Evolutionary conservation across 768 basidiomycete genomes (phyloP).

Genomic region (Termitomyces sp.): DNA sequence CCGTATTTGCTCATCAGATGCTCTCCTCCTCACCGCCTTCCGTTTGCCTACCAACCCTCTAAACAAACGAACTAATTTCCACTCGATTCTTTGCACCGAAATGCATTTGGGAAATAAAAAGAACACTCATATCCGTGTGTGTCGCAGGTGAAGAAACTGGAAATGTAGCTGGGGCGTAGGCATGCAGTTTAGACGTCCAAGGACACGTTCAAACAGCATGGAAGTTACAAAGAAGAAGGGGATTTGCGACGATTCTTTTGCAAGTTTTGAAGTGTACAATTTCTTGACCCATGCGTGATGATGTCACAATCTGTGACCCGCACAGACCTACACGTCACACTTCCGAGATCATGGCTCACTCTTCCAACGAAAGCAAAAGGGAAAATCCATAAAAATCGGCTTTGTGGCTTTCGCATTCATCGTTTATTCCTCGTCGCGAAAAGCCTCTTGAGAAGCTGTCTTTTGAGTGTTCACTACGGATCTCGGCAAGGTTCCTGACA

Average conservation of each 20-base stretch:
- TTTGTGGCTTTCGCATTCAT: not conserved
- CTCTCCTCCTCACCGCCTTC: conserved; percentile 16
- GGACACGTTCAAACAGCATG: conserved; percentile 1
- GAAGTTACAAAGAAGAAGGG: conserved; percentile 12
- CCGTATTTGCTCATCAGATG: conserved; percentile 9
- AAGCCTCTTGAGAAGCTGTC: not conserved
- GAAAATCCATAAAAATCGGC: not conserved
- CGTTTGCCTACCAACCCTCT: conserved; percentile 4
- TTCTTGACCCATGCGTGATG: conserved; percentile 5
- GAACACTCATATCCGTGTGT: not conserved
- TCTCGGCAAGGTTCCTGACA: not conserved
- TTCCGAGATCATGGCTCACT: not conserved
- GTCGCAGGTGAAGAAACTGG: not conserved
- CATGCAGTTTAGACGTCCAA: not conserved
- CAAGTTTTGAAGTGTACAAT: conserved; percentile 4
- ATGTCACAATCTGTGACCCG: conserved; percentile 11
- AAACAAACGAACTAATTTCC: not conserved
- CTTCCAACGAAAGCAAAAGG: not conserved
- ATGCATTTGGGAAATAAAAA: not conserved
- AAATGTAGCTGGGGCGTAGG: not conserved
- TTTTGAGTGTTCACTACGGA: no score
- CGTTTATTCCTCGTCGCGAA: not conserved
- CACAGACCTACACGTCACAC: conserved; percentile 12
- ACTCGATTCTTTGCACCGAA: not conserved
- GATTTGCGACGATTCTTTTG: conserved; percentile 2